Conservation (phyloP, 768 basidiomycete species). For the Tylopilus sp. region DNA sequence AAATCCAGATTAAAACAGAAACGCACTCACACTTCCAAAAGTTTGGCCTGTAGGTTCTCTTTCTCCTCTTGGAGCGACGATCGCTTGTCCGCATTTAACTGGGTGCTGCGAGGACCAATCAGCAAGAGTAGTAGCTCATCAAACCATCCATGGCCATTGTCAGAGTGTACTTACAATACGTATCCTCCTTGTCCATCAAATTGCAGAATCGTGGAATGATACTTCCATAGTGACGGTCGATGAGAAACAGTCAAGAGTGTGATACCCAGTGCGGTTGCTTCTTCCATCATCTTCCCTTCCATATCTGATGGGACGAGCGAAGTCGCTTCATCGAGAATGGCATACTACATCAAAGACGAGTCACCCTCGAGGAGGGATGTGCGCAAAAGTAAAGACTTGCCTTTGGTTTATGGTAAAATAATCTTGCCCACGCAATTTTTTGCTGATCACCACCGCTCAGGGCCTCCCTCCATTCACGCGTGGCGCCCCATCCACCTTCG, state of each 20-base stretch:
- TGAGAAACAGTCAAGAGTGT: slow-evolving; percentile 95
- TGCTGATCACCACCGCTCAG: slow-evolving; percentile 96
- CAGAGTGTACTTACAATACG: slow-evolving; percentile 67
- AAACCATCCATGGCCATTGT: neutral
- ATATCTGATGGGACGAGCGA: slow-evolving; percentile 90
- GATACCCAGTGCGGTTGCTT: slow-evolving; percentile 82
- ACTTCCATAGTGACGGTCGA: slow-evolving; percentile 90
- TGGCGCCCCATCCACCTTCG: slow-evolving; percentile 93
- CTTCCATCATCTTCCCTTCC: slow-evolving; percentile 94
- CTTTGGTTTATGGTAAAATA: slow-evolving; percentile 95
- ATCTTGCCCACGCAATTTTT: slow-evolving; percentile 92
- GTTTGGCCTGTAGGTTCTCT: slow-evolving; percentile 77
- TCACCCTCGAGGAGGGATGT: neutral
- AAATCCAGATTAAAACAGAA: neutral
- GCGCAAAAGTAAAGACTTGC: slow-evolving; percentile 36
- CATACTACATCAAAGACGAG: slow-evolving; percentile 57
- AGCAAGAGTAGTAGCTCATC: neutral
- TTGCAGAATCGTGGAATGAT: slow-evolving; percentile 84
- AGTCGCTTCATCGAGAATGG: slow-evolving; percentile 95
- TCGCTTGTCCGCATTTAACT: slow-evolving; percentile 85
- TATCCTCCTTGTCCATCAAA: slow-evolving; percentile 96
- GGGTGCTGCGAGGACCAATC: slow-evolving; percentile 51
- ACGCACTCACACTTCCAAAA: slow-evolving; percentile 76
- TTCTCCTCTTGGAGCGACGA: slow-evolving; percentile 94
- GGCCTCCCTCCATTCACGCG: slow-evolving; percentile 91